Conservation (phyloP, 495 filamentous ascomycete species). For the Xylaria flabelliformis region DNA sequence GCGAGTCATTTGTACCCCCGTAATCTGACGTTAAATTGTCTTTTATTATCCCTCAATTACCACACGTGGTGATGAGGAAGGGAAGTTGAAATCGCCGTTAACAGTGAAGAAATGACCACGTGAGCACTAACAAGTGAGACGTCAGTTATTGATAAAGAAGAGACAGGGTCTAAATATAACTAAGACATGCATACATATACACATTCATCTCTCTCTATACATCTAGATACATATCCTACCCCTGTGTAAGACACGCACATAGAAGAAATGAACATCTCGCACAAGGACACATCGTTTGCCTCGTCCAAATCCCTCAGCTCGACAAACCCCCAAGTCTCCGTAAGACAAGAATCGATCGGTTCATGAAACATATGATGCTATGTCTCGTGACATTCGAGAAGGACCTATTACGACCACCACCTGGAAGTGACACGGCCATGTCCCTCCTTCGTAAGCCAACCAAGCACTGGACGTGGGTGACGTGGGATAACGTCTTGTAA, state of each 20-base stretch:
- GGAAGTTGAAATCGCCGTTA: neutral
- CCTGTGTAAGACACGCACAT: neutral
- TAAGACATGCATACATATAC: neutral
- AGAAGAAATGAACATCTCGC: neutral
- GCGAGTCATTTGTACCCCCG: neutral
- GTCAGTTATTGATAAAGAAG: neutral
- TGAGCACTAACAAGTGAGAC: neutral
- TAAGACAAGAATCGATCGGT: neutral
- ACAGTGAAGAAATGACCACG: neutral
- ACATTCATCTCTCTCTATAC: neutral
- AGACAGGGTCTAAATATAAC: neutral
- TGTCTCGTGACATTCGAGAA: constrained; percentile 5
- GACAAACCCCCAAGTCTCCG: neutral
- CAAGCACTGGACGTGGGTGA: neutral
- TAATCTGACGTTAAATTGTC: neutral
- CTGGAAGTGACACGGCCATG: neutral
- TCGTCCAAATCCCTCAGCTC: neutral
- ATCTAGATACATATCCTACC: neutral
- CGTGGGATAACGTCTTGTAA: neutral
- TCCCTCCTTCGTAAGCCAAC: neutral
- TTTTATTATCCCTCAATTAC: neutral
- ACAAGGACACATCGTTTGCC: constrained; percentile 1
- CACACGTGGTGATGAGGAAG: neutral
- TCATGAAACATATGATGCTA: constrained; percentile 8
- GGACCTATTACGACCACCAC: neutral